These are phyloP conservation scores for Castanospermum australe DNA, from an alignment of 306 rosid genomes.

Conservation along the genomic window DNA sequence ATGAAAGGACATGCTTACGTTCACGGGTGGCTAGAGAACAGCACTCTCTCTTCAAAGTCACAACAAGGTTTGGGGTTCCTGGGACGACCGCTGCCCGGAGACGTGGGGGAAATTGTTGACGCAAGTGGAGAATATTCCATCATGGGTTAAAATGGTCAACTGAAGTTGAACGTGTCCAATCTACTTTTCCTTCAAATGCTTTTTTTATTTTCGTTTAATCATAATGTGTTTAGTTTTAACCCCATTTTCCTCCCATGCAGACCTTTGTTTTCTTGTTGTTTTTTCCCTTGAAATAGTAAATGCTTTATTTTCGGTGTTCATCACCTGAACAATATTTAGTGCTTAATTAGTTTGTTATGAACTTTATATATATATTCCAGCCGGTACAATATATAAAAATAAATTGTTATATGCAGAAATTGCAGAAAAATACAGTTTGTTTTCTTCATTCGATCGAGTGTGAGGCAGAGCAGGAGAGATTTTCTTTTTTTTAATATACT, in stretches of 20 bases:
- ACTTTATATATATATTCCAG: too few species aligned
- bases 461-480: too few species aligned
- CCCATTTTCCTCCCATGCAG: too few species aligned
- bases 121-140: not conserved
- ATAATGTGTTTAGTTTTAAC: not conserved
- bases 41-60: constrained; percentile 41
- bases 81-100: constrained; percentile 55
- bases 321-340: too few species aligned
- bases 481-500: too few species aligned
- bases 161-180: not conserved
- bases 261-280: not conserved
- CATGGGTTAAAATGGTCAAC: constrained; percentile 16
- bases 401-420: too few species aligned
- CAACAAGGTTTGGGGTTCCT: constrained; percentile 65
- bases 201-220: too few species aligned
- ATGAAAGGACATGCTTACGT: constrained; percentile 60
- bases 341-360: too few species aligned
- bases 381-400: too few species aligned
- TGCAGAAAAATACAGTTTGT: too few species aligned
- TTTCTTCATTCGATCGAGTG: too few species aligned
- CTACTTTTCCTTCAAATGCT: too few species aligned
- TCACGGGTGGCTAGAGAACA: constrained; percentile 57
- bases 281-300: not conserved
- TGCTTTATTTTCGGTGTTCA: not conserved
- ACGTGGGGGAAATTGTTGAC: constrained; percentile 60